A percentile compares a stretch with the other conserved stretches of the same genome.
These are phyloP conservation scores for Xylaria scruposa DNA, from an alignment of 495 filamentous ascomycete genomes.

Conservation along the genomic window DNA sequence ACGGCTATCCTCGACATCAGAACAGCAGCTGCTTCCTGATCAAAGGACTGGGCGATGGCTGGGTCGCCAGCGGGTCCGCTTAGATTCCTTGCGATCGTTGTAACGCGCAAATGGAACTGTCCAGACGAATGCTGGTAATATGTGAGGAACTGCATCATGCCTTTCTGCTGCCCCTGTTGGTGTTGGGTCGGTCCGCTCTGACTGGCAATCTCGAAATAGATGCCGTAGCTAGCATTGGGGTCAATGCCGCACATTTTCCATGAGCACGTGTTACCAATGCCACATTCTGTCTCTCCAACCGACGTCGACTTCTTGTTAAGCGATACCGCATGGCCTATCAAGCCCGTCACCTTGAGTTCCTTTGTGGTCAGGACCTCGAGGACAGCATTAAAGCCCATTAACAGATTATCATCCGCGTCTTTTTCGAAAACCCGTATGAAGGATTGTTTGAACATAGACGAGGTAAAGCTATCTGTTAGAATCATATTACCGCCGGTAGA, in stretches of 20 bases:
- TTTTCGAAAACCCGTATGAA: constrained; percentile 98
- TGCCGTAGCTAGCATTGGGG: constrained; percentile 88
- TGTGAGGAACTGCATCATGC: constrained; percentile 98
- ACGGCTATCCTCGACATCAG: constrained; percentile 98
- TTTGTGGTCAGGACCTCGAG: constrained; percentile 97
- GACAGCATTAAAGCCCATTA: constrained; percentile 99
- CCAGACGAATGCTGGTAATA: constrained; percentile 99
- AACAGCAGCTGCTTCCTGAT: constrained; percentile 97
- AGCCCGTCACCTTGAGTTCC: constrained; percentile 96
- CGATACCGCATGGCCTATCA: constrained; percentile 96
- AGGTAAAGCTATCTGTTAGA: constrained; percentile 97
- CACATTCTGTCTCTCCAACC: constrained; percentile 97
- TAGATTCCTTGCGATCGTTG: constrained; percentile 88
- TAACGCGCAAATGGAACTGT: constrained; percentile 94
- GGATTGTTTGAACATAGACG: constrained; percentile 99
- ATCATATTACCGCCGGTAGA: constrained; percentile 98
- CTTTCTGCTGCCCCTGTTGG: constrained; percentile 86
- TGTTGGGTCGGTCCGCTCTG: constrained; percentile 89
- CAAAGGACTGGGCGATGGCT: constrained; percentile 96
- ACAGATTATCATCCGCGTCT: constrained; percentile 88
- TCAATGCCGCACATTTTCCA: constrained; percentile 99
- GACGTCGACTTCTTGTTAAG: constrained; percentile 97
- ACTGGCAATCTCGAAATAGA: constrained; percentile 97
- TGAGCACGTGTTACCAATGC: constrained; percentile 97
- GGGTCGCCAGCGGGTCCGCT: constrained; percentile 96